Evolutionary conservation across 768 basidiomycete species (phyloP), one percentile per base, ranked within the genome.

Genomic region (Mycena vitilis): DNA sequence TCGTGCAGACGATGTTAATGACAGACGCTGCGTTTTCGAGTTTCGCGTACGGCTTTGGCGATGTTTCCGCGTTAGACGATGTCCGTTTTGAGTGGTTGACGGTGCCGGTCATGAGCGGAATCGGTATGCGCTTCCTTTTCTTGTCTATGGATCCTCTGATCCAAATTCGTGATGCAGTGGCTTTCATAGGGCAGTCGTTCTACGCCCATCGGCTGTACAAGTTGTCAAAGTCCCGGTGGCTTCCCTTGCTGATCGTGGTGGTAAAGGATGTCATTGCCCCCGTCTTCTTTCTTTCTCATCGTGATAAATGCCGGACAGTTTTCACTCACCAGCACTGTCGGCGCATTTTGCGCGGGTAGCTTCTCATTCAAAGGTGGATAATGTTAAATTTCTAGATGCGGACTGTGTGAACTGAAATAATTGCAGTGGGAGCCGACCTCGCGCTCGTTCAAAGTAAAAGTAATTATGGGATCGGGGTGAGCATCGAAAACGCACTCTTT

Each of bases 11-110:
- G 12, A 56, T 56, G 10, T 22, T 56, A 6, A 56, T 56, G 38
- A 56, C 54, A 13, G 20, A 40, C 13, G 54, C 38, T 25, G 54
- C 54, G 5, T 56, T 40, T 38, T 12, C 37, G 2, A 56, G 20
- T 22, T 56, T 56, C 22, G 54, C 37, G 6, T 23, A 38, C 23
- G 54, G 54, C 11, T 56, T 56, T 23, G 54, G 54, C 1, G 38
- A 56, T 38, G 20, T 16, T 13, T 13, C 10, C 38, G 38, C 54
- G 22, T 25, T 56, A 22, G 1, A 38, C 22, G 54, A n/a, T 12
- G 38, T 40, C 0, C 54, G 23, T 23, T 56, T 56, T 6, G 38
- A 56, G n/a, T 56, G 54, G 54, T 40, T 56, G n/a, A 56, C 54
- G 1, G n/a, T 56, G 12, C 54, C 54, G 7, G 38, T 56, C 4